Percentiles rank a stretch among this genome's conserved stretches.
phyloP scores from a whole-genome alignment of 208 protist species.

The Trypanosoma scelopori region DNA sequence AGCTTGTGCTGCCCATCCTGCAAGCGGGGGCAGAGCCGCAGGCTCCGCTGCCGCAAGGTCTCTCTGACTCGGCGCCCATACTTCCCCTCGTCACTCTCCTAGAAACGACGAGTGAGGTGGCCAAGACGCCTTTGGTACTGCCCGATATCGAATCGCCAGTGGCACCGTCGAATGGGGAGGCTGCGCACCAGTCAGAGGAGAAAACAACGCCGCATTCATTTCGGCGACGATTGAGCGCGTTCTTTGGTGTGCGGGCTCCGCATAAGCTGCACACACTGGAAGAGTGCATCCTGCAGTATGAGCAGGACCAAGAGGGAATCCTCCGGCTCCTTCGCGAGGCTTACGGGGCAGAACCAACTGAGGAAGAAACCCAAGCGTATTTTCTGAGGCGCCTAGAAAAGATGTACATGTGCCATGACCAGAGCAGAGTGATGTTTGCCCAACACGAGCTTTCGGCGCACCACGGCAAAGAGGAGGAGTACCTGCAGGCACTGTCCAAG shows the following conservation, averaged over 20 bases:
- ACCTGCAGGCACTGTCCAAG: slow-evolving; percentile 1
- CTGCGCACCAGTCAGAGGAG: background rate
- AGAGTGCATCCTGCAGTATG: slow-evolving; percentile 3
- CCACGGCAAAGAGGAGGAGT: slow-evolving; percentile 20
- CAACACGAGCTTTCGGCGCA: slow-evolving; percentile 6
- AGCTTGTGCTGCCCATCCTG: slow-evolving; percentile 42
- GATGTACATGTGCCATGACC: slow-evolving; percentile 10
- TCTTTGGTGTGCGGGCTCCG: slow-evolving; percentile 21
- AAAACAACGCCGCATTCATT: background rate
- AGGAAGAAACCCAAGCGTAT: slow-evolving; percentile 15
- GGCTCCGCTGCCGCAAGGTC: background rate
- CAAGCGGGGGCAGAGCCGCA: slow-evolving; percentile 52
- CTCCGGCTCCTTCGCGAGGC: slow-evolving; percentile 2
- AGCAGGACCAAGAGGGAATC: slow-evolving; percentile 1
- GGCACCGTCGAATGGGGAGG: background rate
- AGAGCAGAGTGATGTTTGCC: slow-evolving; percentile 1
- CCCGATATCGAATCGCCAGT: background rate
- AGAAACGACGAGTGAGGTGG: background rate
- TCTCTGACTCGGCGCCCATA: background rate
- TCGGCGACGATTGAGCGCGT: slow-evolving; percentile 14
- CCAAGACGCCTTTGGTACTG: background rate
- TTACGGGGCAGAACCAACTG: slow-evolving; percentile 10
- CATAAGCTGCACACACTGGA: slow-evolving; percentile 8
- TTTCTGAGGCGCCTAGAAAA: slow-evolving; percentile 18
- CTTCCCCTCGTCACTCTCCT: background rate